Conservation (phyloP, 768 basidiomycete genomes). For the Auricularia sp. region DNA sequence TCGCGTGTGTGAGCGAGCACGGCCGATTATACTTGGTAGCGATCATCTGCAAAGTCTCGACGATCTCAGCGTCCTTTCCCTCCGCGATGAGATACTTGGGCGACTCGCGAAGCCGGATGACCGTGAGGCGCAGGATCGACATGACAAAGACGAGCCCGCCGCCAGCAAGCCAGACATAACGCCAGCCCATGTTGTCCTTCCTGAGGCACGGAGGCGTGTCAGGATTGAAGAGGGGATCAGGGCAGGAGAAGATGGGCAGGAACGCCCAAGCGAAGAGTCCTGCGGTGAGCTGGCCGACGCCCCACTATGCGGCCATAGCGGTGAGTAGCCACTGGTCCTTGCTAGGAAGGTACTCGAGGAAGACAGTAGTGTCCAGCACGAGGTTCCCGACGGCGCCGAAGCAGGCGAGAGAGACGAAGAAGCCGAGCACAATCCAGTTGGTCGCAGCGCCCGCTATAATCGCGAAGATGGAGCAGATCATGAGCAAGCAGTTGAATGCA, state of each 20-base stretch:
- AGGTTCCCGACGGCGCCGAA: conserved; percentile 51
- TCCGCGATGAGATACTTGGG: conserved; percentile 51
- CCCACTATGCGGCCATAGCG: conserved; percentile 46
- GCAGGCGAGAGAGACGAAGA: conserved; percentile 37
- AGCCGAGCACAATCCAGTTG: conserved; percentile 11
- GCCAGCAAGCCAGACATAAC: conserved; percentile 42
- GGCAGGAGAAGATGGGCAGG: conserved; percentile 47
- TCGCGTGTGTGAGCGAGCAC: conserved; percentile 36
- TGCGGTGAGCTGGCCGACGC: conserved; percentile 39
- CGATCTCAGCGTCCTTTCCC: conserved; percentile 47
- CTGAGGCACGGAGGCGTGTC: conserved; percentile 33
- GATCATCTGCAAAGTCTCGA: conserved; percentile 35
- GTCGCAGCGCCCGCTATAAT: conserved; percentile 38
- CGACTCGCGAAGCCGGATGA: conserved; percentile 52
- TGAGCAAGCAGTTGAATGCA: conserved; percentile 45
- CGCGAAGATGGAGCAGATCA: conserved; percentile 45
- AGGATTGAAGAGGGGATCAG: conserved; percentile 13
- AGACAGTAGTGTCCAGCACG: conserved; percentile 45
- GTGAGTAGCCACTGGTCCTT: conserved; percentile 40
- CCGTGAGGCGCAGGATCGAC: conserved; percentile 44
- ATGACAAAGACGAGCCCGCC: conserved; percentile 41
- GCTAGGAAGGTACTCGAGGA: conserved; percentile 28
- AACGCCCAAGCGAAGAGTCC: conserved; percentile 47
- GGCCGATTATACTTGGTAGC: conserved; percentile 38
- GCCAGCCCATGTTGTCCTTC: conserved; percentile 50